phyloP scores from a whole-genome alignment of 768 basidiomycete species.

The Trametes coccinea region DNA sequence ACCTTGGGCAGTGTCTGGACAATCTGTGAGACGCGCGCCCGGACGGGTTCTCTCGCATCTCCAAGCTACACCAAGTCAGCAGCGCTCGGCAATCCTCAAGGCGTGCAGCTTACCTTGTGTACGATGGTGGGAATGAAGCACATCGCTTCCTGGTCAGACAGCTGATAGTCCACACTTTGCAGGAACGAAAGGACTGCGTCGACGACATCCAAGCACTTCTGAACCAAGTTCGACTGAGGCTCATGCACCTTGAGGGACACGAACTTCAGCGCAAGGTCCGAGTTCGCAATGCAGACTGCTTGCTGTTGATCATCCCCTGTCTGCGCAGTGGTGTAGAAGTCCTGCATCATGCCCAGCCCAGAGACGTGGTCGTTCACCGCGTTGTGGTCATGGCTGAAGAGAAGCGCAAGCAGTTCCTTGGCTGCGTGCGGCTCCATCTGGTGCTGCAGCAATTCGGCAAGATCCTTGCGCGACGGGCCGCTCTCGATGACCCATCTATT shows the following conservation, averaged over 20 bases:
- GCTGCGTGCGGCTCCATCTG: constrained; percentile 91
- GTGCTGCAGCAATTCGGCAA: constrained; percentile 79
- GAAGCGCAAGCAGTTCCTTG: constrained; percentile 67
- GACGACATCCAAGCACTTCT: constrained; percentile 86
- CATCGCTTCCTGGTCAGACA: constrained; percentile 83
- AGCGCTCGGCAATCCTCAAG: not conserved
- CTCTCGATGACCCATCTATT: constrained; percentile 85
- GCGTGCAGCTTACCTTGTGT: constrained; percentile 61
- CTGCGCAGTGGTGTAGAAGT: constrained; percentile 66
- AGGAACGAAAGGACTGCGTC: constrained; percentile 78
- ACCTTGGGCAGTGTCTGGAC: constrained; percentile 85
- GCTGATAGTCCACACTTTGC: constrained; percentile 67
- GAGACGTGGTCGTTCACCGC: constrained; percentile 89
- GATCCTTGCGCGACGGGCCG: constrained; percentile 80
- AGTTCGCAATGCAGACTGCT: constrained; percentile 76
- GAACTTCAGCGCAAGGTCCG: constrained; percentile 93
- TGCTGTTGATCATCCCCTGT: constrained; percentile 59
- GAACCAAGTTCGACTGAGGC: constrained; percentile 85
- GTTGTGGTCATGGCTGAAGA: constrained; percentile 96
- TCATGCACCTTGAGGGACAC: constrained; percentile 87
- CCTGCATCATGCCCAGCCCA: constrained; percentile 73
- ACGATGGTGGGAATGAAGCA: constrained; percentile 90
- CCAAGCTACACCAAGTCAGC: constrained; percentile 64
- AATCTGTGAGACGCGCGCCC: constrained; percentile 77
- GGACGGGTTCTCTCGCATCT: constrained; percentile 83